phyloP scores from a whole-genome alignment of 352 stramenopile species.

The Elongisporangium undulatum region DNA sequence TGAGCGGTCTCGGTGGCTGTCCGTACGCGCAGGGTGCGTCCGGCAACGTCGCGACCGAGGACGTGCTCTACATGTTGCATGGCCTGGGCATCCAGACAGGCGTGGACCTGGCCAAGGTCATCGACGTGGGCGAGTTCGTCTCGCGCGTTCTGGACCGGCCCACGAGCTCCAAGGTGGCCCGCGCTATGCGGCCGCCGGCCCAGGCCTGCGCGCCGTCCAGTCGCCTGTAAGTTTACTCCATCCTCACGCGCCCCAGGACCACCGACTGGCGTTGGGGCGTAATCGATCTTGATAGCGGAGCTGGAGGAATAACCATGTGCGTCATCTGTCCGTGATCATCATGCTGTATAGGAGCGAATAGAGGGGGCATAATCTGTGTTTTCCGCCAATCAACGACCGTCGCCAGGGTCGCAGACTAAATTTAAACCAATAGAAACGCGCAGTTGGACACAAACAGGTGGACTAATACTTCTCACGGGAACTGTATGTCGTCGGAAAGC shows the following conservation, averaged over 20 bases:
- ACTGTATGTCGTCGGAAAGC: not conserved
- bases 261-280: conserved; percentile 1
- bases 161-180: conserved; percentile 88
- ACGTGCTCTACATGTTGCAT: conserved; percentile 97
- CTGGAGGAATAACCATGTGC: not conserved
- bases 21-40: conserved; percentile 95
- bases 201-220: conserved; percentile 17
- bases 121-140: conserved; percentile 89
- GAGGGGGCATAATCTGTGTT: not conserved
- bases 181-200: conserved; percentile 37
- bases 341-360: not conserved
- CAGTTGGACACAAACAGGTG: not conserved
- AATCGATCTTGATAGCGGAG: conserved; percentile 2
- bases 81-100: conserved; percentile 93
- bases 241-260: conserved; percentile 7
- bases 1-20: conserved; percentile 94
- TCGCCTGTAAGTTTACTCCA: conserved; percentile 26
- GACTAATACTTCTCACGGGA: not conserved
- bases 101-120: conserved; percentile 92
- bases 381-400: not conserved
- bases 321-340: not conserved
- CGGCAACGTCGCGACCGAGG: conserved; percentile 96
- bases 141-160: conserved; percentile 62
- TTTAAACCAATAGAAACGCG: not conserved
- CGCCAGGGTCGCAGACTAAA: not conserved